phyloP scores from a whole-genome alignment of 352 stramenopile species.

The Globisporangium cylindrosporum region DNA sequence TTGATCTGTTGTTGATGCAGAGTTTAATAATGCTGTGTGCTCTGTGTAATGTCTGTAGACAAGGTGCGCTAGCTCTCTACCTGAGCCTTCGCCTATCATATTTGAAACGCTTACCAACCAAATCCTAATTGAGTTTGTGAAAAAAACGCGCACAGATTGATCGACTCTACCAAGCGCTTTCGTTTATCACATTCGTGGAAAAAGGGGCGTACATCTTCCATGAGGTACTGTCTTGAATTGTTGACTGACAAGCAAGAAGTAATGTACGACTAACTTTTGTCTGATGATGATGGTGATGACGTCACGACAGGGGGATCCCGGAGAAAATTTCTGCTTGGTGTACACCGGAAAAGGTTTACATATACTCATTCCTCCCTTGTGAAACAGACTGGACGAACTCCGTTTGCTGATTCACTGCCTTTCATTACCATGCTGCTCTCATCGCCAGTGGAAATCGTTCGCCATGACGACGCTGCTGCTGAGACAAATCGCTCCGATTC shows the following conservation, averaged over 20 bases:
- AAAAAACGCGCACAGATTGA: slow-evolving; percentile 40
- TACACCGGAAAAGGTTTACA: slow-evolving; percentile 64
- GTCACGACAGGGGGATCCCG: slow-evolving; percentile 49
- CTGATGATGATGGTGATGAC: background rate
- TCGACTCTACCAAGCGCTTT: slow-evolving; percentile 72
- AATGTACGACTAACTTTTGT: background rate
- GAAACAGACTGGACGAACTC: background rate
- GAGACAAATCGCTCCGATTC: slow-evolving; percentile 3
- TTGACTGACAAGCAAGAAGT: background rate
- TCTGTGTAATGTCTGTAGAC: slow-evolving; percentile 18
- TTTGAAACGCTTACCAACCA: background rate
- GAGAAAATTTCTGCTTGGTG: slow-evolving; percentile 79
- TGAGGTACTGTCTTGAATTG: slow-evolving; percentile 25
- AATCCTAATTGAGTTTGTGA: background rate
- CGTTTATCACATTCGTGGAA: slow-evolving; percentile 40
- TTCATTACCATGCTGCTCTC: background rate
- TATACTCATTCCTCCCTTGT: background rate
- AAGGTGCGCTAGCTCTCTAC: slow-evolving; percentile 23
- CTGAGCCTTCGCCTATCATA: background rate
- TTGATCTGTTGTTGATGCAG: slow-evolving; percentile 6
- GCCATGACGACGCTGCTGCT: slow-evolving; percentile 20
- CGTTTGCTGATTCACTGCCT: background rate
- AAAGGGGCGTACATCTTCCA: slow-evolving; percentile 60
- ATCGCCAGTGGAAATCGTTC: slow-evolving; percentile 51
- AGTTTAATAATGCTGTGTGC: background rate